phyloP scores from a whole-genome alignment of 2,329 filamentous ascomycete species.

The Diplocarpon rosae region DNA sequence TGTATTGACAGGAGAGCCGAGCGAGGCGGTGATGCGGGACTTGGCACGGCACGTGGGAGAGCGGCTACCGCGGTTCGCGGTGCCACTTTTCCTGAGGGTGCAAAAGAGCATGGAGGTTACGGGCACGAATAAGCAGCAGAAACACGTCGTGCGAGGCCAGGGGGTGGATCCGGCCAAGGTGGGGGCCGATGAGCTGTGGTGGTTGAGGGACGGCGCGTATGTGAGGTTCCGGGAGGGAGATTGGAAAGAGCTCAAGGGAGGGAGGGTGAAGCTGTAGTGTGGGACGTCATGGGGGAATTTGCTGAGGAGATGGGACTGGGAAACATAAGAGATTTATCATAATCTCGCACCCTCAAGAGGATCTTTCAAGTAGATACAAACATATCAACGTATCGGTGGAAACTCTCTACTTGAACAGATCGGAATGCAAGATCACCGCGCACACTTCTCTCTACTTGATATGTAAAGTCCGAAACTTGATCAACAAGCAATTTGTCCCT shows the following conservation, averaged over 20 bases:
- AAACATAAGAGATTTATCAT: no score
- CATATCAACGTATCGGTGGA: no score
- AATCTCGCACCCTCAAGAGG: no score
- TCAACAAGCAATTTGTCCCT: no score
- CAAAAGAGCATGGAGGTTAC: constrained; percentile 53
- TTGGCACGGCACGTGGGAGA: constrained; percentile 47
- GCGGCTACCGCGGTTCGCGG: constrained; percentile 60
- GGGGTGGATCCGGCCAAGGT: constrained; percentile 58
- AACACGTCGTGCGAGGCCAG: constrained; percentile 57
- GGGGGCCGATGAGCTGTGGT: constrained; percentile 36
- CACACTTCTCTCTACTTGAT: no score
- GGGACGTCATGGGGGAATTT: no score
- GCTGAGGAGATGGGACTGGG: no score
- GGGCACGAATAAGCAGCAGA: constrained; percentile 85
- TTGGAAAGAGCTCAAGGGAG: constrained; percentile 57
- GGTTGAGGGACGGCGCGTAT: constrained; percentile 55
- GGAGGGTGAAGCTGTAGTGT: constrained; percentile 42
- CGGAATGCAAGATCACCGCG: no score
- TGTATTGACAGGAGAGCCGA: constrained; percentile 40
- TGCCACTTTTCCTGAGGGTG: constrained; percentile 67
- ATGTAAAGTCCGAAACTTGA: no score
- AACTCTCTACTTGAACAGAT: no score
- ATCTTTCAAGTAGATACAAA: no score
- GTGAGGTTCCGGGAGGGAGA: constrained; percentile 54
- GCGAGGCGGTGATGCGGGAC: constrained; percentile 38